Conservation (phyloP, 2,329 filamentous ascomycete genomes). For the Aspergillus versicolor region DNA sequence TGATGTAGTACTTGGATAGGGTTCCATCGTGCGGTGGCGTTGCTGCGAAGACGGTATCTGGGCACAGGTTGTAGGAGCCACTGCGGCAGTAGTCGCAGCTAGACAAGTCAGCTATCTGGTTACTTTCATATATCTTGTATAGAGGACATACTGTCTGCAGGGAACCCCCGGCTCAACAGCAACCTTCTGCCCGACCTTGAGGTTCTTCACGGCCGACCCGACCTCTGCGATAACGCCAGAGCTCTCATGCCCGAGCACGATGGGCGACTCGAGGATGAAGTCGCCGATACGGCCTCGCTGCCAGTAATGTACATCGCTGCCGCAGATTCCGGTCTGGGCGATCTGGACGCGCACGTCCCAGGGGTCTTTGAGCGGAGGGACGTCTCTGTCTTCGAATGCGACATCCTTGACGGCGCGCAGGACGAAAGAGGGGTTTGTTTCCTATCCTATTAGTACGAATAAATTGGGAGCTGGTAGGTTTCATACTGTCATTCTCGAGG, state of each 20-base stretch:
- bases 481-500: no score
- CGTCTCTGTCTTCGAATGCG: neutral
- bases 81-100: conserved; percentile 8
- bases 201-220: conserved; percentile 22
- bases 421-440: neutral
- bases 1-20: conserved; percentile 50
- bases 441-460: no score
- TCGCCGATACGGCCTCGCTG: conserved; percentile 45
- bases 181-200: conserved; percentile 24
- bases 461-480: no score
- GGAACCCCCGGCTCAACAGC: conserved; percentile 28
- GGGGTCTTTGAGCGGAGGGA: neutral
- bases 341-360: conserved; percentile 47
- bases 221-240: conserved; percentile 24
- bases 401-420: neutral
- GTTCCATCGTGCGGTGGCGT: conserved; percentile 53
- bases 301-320: conserved; percentile 47
- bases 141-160: conserved; percentile 34
- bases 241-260: conserved; percentile 32
- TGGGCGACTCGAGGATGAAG: conserved; percentile 3
- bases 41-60: conserved; percentile 43
- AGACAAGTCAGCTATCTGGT: neutral
- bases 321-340: conserved; percentile 50
- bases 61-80: conserved; percentile 18
- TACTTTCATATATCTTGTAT: no score